Evolutionary conservation across 2,329 filamentous ascomycete genomes (phyloP), one percentile per base, ranked within the genome.

Genomic region (Botryosphaeria agaves): DNA sequence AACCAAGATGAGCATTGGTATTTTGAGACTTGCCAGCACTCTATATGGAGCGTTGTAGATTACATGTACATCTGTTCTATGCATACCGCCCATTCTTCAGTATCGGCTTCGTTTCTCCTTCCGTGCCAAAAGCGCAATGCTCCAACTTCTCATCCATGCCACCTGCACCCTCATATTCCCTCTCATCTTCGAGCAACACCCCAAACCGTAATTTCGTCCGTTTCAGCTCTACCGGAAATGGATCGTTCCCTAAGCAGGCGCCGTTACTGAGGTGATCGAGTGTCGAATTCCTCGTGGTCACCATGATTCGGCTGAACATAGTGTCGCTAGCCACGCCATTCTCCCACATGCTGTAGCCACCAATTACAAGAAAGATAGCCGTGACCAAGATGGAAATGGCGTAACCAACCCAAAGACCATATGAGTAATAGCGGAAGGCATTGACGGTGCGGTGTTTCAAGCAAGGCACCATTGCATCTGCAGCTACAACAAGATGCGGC

Each of bases 241-340:
- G 53, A 31, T 56, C 52, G 5, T 51, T 50, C 3, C 53, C 53
- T 2, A 57, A 38, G 38, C 53, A 56, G 3, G 52, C 45, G 4
- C 52, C 46, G 26, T 60, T 44, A 52, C 43, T 47, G 16, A 55
- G 30, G 11, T 45, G 39, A 32, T 53, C 51, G 0, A 55, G 39
- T n/a, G 49, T 55, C 3, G 51, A 47, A 28, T 53, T 55, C 7
- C 51, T 24, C 18, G 51, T 52, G 1, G 51, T 55, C 7, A 47
- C 50, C 38, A 53, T 41, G 31, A 53, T 53, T 18, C 51, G 46
- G 1, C 40, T 44, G 36, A 55, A 55, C 18, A 47, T 34, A 1
- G 49, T 51, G 26, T 55, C 50, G 3, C 43, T 48, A 0, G 48
- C 44, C 0, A 55, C 49, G 4, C 49, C 51, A 21, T 55, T 55